Evolutionary conservation across 345 rosid genomes (phyloP).

Genomic region (Lumnitzera littorea): DNA sequence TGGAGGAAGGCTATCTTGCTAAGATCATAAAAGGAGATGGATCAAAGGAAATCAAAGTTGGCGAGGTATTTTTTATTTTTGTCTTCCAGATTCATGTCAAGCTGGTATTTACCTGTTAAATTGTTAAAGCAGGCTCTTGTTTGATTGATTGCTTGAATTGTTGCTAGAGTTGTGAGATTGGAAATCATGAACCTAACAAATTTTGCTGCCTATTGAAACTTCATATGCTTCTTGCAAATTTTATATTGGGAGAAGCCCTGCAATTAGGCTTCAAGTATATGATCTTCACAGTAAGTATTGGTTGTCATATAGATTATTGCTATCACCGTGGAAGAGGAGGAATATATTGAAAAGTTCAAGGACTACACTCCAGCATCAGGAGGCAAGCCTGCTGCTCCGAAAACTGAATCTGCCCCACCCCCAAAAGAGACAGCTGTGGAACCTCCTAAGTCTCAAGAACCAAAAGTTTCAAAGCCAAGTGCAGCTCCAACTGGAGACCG

Average conservation of each 20-base stretch:
- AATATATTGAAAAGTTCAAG: conserved; percentile 70
- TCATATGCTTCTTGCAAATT: no score
- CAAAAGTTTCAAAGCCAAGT: conserved; percentile 45
- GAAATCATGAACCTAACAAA: neutral
- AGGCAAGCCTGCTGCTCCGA: conserved; percentile 28
- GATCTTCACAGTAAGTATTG: conserved; percentile 1
- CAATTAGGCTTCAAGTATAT: neutral
- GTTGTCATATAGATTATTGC: conserved; percentile 54
- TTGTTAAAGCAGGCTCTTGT: no score
- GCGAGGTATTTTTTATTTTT: conserved; percentile 54
- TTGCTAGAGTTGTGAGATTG: no score
- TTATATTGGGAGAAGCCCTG: no score
- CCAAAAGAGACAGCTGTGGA: conserved; percentile 51
- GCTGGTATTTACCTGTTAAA: no score
- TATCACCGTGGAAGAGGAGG: conserved; percentile 89
- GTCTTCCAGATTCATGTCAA: no score
- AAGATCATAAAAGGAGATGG: conserved; percentile 86
- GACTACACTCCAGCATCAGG: conserved; percentile 65
- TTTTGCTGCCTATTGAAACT: no score
- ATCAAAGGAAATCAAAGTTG: conserved; percentile 87
- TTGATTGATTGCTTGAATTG: no score
- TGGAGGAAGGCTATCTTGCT: conserved; percentile 98
- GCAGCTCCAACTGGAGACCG: conserved; percentile 54
- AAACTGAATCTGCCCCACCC: conserved; percentile 50
- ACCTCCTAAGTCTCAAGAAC: conserved; percentile 53